A percentile compares a stretch with the other conserved stretches of the same genome.
These are phyloP conservation scores for Castanea crenata DNA, from an alignment of 306 rosid species.

Conservation along the genomic window DNA sequence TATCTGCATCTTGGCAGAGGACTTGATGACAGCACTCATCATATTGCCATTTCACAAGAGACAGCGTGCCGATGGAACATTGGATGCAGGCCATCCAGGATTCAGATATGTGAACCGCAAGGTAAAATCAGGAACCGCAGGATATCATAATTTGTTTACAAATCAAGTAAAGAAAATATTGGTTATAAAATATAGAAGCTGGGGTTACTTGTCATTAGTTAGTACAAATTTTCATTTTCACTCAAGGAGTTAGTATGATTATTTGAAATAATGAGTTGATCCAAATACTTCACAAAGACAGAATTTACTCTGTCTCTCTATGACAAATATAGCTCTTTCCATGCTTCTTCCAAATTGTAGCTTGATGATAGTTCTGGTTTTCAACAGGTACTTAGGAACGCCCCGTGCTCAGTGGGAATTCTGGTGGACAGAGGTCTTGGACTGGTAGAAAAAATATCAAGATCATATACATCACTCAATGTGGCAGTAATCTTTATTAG, in stretches of 20 bases:
- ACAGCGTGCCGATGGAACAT: conserved; percentile 50
- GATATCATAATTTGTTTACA: no score
- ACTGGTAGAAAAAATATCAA: conserved; percentile 48
- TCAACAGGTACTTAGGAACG: conserved; percentile 63
- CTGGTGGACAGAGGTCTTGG: conserved; percentile 95
- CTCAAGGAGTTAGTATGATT: neutral
- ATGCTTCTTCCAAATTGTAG: neutral
- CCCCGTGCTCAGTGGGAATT: conserved; percentile 90
- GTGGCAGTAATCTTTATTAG: conserved; percentile 82
- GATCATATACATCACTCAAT: conserved; percentile 33
- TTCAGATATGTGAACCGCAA: conserved; percentile 82
- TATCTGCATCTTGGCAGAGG: conserved; percentile 71
- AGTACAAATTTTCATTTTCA: no score
- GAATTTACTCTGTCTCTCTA: no score
- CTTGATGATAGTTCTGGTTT: conserved; percentile 1
- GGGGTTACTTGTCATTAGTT: no score
- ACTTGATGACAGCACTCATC: conserved; percentile 64
- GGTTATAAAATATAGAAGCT: no score
- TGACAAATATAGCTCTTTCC: no score
- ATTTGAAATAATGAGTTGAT: neutral
- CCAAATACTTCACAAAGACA: no score
- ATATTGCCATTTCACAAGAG: conserved; percentile 81
- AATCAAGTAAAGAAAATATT: no score
- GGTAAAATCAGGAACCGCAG: conserved; percentile 37
- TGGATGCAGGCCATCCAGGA: conserved; percentile 55